phyloP scores from a whole-genome alignment of 306 rosid species.

The Crotalaria pallida region DNA sequence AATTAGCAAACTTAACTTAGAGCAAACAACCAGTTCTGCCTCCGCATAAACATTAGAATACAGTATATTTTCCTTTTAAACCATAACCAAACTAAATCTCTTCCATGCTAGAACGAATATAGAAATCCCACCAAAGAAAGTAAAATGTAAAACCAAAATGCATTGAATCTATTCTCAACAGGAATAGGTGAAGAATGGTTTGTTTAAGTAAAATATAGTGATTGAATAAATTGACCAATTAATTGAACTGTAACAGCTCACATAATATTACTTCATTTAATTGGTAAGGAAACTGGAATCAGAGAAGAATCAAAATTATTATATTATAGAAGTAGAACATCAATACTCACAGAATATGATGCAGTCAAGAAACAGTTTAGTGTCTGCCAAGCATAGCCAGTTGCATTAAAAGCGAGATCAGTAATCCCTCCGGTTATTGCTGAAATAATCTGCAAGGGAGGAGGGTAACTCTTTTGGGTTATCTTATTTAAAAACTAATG shows the following conservation, averaged over 20 bases:
- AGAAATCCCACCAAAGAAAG: background rate
- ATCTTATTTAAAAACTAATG: background rate
- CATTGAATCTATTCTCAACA: background rate
- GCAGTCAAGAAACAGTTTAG: slow-evolving; percentile 92
- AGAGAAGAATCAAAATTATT: background rate
- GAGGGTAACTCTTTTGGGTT: slow-evolving; percentile 4
- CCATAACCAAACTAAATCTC: background rate
- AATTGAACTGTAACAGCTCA: background rate
- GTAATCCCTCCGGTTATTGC: slow-evolving; percentile 94
- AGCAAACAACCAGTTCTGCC: slow-evolving; percentile 7
- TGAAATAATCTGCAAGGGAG: slow-evolving; percentile 78
- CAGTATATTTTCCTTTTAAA: background rate
- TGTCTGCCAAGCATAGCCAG: slow-evolving; percentile 89
- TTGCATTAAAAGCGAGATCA: slow-evolving; percentile 75
- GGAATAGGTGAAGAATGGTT: background rate
- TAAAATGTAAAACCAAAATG: background rate
- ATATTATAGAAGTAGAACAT: background rate
- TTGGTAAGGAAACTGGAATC: background rate
- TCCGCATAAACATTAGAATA: background rate
- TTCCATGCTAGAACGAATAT: background rate
- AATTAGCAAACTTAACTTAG: slow-evolving; percentile 25
- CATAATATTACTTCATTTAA: background rate
- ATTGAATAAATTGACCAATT: background rate
- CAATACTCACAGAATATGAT: slow-evolving; percentile 89
- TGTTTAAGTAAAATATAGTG: background rate